Percentiles rank a stretch among this genome's conserved stretches.
Evolutionary conservation across 2,329 filamentous ascomycete genomes (phyloP).

Genomic region (Trichophyton rubrum): DNA sequence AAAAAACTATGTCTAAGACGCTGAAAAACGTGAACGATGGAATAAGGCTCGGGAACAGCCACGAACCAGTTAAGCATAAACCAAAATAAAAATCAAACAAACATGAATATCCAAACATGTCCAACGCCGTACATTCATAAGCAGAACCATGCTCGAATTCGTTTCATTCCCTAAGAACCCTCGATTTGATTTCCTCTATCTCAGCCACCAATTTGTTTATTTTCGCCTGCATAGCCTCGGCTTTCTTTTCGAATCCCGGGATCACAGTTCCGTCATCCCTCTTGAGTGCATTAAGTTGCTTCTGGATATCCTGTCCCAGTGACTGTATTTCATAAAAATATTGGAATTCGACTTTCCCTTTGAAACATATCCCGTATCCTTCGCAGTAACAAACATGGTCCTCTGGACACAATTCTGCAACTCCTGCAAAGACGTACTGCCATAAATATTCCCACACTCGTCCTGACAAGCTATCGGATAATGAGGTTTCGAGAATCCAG

Average conservation of each 20-base stretch:
- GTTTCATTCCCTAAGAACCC: background rate
- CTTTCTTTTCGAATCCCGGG: background rate
- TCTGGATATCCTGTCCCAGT: background rate
- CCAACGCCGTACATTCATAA: background rate
- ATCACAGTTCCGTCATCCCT: background rate
- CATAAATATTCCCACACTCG: slow-evolving; percentile 53
- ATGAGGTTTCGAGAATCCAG: slow-evolving; percentile 47
- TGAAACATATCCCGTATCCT: slow-evolving; percentile 51
- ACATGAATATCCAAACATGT: background rate
- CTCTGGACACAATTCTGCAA: slow-evolving; percentile 32
- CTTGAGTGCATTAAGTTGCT: background rate
- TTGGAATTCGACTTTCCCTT: slow-evolving; percentile 33
- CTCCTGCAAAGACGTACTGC: slow-evolving; percentile 49
- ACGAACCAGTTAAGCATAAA: too few species aligned
- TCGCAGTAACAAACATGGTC: slow-evolving; percentile 52
- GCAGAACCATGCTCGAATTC: background rate
- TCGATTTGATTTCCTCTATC: background rate
- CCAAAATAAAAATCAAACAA: background rate
- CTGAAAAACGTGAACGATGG: too few species aligned
- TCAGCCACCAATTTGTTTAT: background rate
- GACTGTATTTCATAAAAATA: background rate
- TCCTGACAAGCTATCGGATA: slow-evolving; percentile 45
- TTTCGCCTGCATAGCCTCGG: background rate
- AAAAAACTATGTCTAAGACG: too few species aligned
- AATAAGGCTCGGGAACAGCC: too few species aligned